A percentile compares a stretch with the other conserved stretches of the same genome.
Evolutionary conservation across 106 monocot species (phyloP).

Genomic region (Platanthera zijinensis): DNA sequence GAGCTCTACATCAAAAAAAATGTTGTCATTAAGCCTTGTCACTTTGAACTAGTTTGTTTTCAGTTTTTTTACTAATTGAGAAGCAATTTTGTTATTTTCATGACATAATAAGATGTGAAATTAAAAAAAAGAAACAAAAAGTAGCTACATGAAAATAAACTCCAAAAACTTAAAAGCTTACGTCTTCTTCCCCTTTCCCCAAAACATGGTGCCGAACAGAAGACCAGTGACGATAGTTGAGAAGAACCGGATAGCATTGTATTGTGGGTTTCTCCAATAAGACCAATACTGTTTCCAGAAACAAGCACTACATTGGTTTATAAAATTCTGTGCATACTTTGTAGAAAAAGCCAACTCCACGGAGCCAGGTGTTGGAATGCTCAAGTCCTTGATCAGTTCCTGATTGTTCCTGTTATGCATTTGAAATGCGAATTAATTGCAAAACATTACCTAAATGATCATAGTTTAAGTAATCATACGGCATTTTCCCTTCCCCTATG

Average conservation of each 20-base stretch:
- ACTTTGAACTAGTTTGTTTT: no score
- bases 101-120: no score
- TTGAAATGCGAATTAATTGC: neutral
- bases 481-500: neutral
- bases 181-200: constrained; percentile 49
- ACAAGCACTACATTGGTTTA: constrained; percentile 51
- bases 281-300: constrained; percentile 94
- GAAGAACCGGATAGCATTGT: constrained; percentile 61
- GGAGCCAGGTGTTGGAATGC: constrained; percentile 39
- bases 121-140: no score
- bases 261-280: constrained; percentile 89
- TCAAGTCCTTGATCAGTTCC: constrained; percentile 57
- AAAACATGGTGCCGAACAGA: constrained; percentile 83
- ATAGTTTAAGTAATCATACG: neutral
- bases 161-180: constrained; percentile 23
- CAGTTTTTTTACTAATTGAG: no score
- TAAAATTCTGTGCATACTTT: constrained; percentile 53
- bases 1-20: no score
- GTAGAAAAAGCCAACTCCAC: constrained; percentile 59
- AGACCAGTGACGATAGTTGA: constrained; percentile 44
- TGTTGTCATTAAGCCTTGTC: no score
- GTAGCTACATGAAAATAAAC: neutral
- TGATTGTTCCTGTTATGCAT: constrained; percentile 47
- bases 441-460: neutral
- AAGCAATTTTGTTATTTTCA: no score